Base-by-base conservation (phyloP, 768 basidiomycete species). In the Chalciporus piperatus region DNA sequence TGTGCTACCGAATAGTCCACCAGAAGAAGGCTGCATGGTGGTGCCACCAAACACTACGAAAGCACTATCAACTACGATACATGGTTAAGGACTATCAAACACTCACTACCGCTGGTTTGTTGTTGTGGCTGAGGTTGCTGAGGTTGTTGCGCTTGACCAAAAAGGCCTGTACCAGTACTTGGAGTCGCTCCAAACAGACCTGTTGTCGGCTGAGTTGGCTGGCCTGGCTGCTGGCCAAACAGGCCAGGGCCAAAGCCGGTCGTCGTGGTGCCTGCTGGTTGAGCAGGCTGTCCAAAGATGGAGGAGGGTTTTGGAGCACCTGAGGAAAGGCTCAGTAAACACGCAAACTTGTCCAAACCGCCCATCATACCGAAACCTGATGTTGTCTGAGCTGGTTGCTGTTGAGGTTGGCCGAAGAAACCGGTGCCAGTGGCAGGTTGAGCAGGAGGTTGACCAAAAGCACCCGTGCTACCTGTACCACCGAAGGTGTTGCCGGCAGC, bases 251-350 rank as follows among this genome's bases (percentile, higher is more conserved):
- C 73, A 48, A 76, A 76, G 20, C 67, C 67, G 17, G 70, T 66
- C 27, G 69, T 57, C 22, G 73, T 52, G 27, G 56, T 54, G 10
- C 59, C 59, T 3, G 67, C 53, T 30, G 77, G 72, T 52, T 82
- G 77, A 40, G 63, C 57, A 11, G 77, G 57, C 41, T 73, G 76
- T 45, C 81, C 79, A 49, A 84, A 83, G 22, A 81, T 61, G 14
- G 70, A 69, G 6, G 80, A 69, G 6, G 80, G 72, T 51, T 82
- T 80, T 17, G 70, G 52, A 19, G 72, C 60, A 51, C 72, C 74
- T 74, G 33, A 20, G 27, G 30, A 20, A 14, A 11, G 23, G 50
- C 27, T 58, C 19, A 45, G 20, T 35, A 35, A 39, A 35, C n/a
- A n/a, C 20, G 12, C 1, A 39, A 46, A 4, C 33, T 40, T 19